Evolutionary conservation across 371 early-diverging fungal genomes (phyloP), one percentile per base, ranked within the genome.

Genomic region (Mortierella sp.): DNA sequence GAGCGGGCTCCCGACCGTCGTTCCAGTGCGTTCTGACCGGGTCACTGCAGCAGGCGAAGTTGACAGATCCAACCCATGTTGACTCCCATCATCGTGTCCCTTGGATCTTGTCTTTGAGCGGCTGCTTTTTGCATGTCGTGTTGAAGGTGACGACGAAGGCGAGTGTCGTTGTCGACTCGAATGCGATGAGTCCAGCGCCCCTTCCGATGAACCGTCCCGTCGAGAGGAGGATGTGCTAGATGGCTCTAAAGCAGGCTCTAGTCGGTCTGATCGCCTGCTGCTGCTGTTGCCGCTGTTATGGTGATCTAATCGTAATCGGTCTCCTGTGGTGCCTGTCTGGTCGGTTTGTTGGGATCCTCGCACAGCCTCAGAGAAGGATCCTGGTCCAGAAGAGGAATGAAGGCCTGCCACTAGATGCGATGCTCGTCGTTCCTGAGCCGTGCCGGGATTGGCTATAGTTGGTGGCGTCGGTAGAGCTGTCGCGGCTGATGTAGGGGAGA

Each of bases 81-180:
- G 72, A n/a, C 43, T 53, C 31, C 73, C 77, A 34, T 76, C 76
- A 16, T 73, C 77, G 14, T 50, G 28, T 0, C 51, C 31, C 55
- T 46, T 74, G 28, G 83, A 31, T 24, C 67, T 69, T 6, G 51
- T 31, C 51, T 74, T 83, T 44, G 75, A 48, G n/a, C 75, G 77
- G 57, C 78, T n/a, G 16, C 51, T 67, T 61, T 70, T 82, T 26
- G 78, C 31, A 8, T 59, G 26, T 37, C 73, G 77, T 11, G 73
- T n/a, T 28, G 75, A 31, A 6, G 69, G 46, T 24, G 57, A 70
- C 5, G 69, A 43, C 2, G 70, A 31, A 40, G 69, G 14, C 28
- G 81, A 73, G 14, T 53, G 40, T 4, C 26, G 53, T 44, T 59
- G 37, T 24, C 34, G 53, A 31, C 57, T 24, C 9, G 73, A 24